A percentile compares a stretch with the other conserved stretches of the same genome.
phyloP scores from a whole-genome alignment of 805 yeast species.

The Starmerella potacharoeniae region DNA sequence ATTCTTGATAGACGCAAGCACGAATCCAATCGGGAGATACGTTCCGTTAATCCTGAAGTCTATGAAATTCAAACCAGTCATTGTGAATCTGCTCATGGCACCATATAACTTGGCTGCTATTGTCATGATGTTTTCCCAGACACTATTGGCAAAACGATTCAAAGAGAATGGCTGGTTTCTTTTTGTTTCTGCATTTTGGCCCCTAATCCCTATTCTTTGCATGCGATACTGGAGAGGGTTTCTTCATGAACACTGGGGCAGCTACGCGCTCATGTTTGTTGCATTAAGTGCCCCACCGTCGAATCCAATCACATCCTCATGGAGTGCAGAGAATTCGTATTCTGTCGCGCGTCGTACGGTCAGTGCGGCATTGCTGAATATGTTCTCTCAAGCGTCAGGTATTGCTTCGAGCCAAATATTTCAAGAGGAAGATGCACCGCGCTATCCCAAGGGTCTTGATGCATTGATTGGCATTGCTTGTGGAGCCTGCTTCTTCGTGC shows the following conservation, averaged over 20 bases:
- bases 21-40: constrained; percentile 32
- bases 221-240: constrained; percentile 19
- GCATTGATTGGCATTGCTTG: constrained; percentile 23
- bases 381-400: constrained; percentile 48
- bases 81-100: constrained; percentile 35
- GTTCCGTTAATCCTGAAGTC: constrained; percentile 38
- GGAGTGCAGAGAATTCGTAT: constrained; percentile 54
- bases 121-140: not conserved
- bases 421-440: constrained; percentile 45
- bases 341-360: constrained; percentile 53
- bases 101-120: not conserved
- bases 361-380: constrained; percentile 53
- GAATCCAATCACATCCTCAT: constrained; percentile 24
- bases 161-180: constrained; percentile 7
- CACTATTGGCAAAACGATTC: not conserved
- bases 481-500: constrained; percentile 15
- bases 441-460: constrained; percentile 40
- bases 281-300: constrained; percentile 25
- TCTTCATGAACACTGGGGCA: constrained; percentile 21
- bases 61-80: constrained; percentile 40
- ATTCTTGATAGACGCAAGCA: constrained; percentile 28
- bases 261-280: constrained; percentile 22
- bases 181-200: constrained; percentile 14
- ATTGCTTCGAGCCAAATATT: constrained; percentile 49
- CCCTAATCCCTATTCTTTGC: constrained; percentile 14